Evolutionary conservation across 2,329 filamentous ascomycete genomes (phyloP), one percentile per base, ranked within the genome.

Genomic region (Corynespora cassiicola): DNA sequence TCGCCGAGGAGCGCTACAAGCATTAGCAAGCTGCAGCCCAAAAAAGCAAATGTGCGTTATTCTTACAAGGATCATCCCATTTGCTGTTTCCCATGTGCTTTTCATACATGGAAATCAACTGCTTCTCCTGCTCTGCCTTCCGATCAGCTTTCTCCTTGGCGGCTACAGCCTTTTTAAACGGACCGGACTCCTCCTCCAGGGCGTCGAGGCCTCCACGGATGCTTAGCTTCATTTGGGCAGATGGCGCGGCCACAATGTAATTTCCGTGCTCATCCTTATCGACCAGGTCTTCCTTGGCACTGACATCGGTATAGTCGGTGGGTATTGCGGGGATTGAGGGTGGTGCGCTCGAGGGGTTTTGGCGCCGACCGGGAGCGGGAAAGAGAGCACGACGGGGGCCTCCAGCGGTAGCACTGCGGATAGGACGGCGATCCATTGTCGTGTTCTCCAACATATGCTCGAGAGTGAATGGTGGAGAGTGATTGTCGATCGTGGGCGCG

Each of bases 211-310:
- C 37, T 15, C 25, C 19, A 36, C 16, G 9, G 9, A 31, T 22
- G 5, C 45, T 53, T 19, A 54, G 39, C 14, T 45, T 52, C 50
- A 63, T 50, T 7, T 45, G 50, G 1, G 52, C 54, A 4, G 47
- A 47, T 7, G 61, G 62, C 22, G 55, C 61, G 18, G 47, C 46
- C 25, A 78, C 53, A 18, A 69, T 68, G 42, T 76, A 78, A 17
- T 71, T 68, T 1, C 77, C 77, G 36, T 73, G 69, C 17, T 71
- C 69, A 42, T 78, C 72, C 8, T 72, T 69, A 27, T 73, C 72
- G 16, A 79, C 74, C 17, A 79, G 75, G 29, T 79, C 76, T 17
- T 61, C 52, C 18, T 60, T 52, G n/a, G 47, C 8, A 59, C 41
- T 3, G 41, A 61, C 64, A 28, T 66, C 66, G 33, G 73, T 61